Percentiles rank a stretch among this genome's conserved stretches.
These are phyloP conservation scores for Candida maltosa DNA, from an alignment of 805 yeast species.

Conservation along the genomic window DNA sequence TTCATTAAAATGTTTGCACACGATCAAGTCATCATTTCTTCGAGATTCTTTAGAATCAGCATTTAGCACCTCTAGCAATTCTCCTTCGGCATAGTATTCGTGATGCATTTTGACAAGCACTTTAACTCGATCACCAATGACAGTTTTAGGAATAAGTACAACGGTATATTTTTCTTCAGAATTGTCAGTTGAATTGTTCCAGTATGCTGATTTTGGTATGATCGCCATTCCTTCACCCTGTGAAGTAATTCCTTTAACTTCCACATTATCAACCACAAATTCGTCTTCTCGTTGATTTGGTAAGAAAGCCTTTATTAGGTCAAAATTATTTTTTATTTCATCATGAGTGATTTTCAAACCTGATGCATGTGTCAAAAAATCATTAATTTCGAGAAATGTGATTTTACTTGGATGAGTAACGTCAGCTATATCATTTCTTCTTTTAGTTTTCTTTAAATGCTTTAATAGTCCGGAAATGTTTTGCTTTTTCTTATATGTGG, in stretches of 20 bases:
- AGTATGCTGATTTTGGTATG: constrained; percentile 19
- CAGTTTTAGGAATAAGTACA: constrained; percentile 34
- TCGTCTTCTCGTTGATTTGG: constrained; percentile 3
- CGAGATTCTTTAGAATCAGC: constrained; percentile 7
- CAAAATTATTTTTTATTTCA: constrained; percentile 2
- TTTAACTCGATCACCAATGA: constrained; percentile 34
- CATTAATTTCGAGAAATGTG: constrained; percentile 6
- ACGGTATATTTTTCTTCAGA: constrained; percentile 18
- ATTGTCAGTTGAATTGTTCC: constrained; percentile 11
- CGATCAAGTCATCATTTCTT: constrained; percentile 23
- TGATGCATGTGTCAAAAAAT: constrained; percentile 3
- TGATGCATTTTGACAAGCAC: constrained; percentile 28
- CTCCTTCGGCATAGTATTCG: constrained; percentile 27
- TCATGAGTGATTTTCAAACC: background rate
- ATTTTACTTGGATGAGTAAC: constrained; percentile 7
- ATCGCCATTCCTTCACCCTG: constrained; percentile 39
- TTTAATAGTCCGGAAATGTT: background rate
- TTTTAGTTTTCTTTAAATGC: constrained; percentile 3
- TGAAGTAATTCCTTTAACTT: constrained; percentile 23
- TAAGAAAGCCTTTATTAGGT: constrained; percentile 3
- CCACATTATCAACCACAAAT: constrained; percentile 11
- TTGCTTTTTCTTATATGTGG: background rate
- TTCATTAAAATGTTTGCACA: constrained; percentile 31
- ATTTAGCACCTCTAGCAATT: constrained; percentile 15
- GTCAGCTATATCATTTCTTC: constrained; percentile 7